phyloP scores from a whole-genome alignment of 78 protist species.

The Dictyostelium intermedium region DNA sequence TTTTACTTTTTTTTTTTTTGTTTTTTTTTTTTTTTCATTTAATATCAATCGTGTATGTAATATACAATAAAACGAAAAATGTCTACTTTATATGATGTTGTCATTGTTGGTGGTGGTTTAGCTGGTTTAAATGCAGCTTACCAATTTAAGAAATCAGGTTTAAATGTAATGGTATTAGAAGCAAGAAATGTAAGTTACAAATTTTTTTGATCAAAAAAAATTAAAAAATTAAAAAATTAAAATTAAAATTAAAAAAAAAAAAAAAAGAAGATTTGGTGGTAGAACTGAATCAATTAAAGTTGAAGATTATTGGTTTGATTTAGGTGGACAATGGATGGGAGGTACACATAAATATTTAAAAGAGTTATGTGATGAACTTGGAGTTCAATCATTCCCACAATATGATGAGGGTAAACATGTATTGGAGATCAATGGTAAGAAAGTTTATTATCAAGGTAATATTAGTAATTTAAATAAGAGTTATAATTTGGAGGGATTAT shows the following conservation, averaged over 20 bases:
- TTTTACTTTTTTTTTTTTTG: neutral
- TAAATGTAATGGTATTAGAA: conserved; percentile 30
- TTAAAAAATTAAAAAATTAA: neutral
- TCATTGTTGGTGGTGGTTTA: conserved; percentile 78
- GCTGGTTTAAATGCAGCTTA: conserved; percentile 62
- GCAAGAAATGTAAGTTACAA: conserved; percentile 65
- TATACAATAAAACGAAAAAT: neutral
- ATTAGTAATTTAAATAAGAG: conserved; percentile 38
- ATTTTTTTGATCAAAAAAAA: neutral
- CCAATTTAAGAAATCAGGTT: conserved; percentile 21
- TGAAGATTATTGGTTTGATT: conserved; percentile 79
- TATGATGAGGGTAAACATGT: conserved; percentile 79
- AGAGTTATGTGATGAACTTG: conserved; percentile 21
- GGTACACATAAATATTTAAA: conserved; percentile 62
- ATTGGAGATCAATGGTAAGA: conserved; percentile 47
- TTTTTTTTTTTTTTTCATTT: neutral
- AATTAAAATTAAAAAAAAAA: neutral
- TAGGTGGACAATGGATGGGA: conserved; percentile 82
- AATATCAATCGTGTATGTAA: neutral
- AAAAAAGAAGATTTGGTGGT: conserved; percentile 71
- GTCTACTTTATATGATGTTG: conserved; percentile 41
- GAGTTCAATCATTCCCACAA: conserved; percentile 58
- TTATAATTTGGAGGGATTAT: conserved; percentile 58
- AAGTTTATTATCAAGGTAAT: conserved; percentile 44
- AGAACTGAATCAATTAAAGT: conserved; percentile 68